A percentile compares a stretch with the other conserved stretches of the same genome.
phyloP scores from a whole-genome alignment of 768 basidiomycete genomes.

The Amylocystis lapponica region DNA sequence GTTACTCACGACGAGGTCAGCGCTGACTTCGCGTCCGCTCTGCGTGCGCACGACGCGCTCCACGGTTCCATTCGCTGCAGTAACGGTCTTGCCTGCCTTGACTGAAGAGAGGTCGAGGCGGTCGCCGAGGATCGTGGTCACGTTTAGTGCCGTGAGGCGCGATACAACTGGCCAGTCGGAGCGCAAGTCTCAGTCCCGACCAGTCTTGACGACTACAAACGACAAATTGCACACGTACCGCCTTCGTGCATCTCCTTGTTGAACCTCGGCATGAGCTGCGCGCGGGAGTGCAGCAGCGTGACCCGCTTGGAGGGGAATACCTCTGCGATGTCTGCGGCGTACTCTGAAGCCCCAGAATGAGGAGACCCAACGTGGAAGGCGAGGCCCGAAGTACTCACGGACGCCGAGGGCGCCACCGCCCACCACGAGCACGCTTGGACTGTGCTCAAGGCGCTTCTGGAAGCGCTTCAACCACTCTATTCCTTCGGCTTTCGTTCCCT shows the following conservation, averaged over 20 bases:
- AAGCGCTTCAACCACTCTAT: constrained; percentile 46
- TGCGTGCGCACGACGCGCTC: constrained; percentile 37
- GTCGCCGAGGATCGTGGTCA: constrained; percentile 49
- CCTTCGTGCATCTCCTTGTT: constrained; percentile 47
- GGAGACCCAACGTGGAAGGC: constrained; percentile 7
- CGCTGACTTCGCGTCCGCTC: constrained; percentile 44
- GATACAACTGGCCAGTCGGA: constrained; percentile 21
- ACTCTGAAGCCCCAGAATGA: constrained; percentile 35
- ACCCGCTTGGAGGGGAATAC: constrained; percentile 47
- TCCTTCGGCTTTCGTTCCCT: constrained; percentile 45
- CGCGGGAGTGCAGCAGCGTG: constrained; percentile 56
- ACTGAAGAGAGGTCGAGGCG: constrained; percentile 40
- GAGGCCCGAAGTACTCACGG: too few relatives aligned
- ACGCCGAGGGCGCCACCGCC: constrained; percentile 74
- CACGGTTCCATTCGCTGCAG: constrained; percentile 8
- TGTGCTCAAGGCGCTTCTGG: constrained; percentile 41
- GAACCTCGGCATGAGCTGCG: constrained; percentile 48
- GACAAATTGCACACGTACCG: constrained; percentile 27
- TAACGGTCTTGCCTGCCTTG: constrained; percentile 3
- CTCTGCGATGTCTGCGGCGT: constrained; percentile 56
- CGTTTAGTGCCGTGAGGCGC: constrained; percentile 20
- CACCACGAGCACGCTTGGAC: constrained; percentile 52
- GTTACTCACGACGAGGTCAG: constrained; percentile 44
- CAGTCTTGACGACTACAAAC: too few relatives aligned
- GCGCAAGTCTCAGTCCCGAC: too few relatives aligned